Base-by-base conservation (phyloP, 768 basidiomycete species). In the Neoboletus brunneissimus region DNA sequence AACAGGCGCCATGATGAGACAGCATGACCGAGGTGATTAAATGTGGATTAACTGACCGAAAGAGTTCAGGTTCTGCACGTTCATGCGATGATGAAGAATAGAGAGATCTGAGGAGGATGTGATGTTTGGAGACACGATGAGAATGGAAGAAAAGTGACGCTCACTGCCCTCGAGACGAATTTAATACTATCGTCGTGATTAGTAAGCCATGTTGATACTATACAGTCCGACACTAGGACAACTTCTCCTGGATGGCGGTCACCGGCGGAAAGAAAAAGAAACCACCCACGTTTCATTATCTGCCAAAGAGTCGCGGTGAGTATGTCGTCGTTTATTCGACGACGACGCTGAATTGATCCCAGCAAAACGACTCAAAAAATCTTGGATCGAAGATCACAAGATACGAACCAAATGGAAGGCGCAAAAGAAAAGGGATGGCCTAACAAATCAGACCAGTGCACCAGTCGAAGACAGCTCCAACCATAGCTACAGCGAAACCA, bases 51-150 rank as follows among this genome's bases (percentile, higher is more conserved):
- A 49, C 56, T 56, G 54, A 91, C 91, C 91, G 76, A 84, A 85
- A 72, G 87, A 79, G 77, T 82, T 87, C 72, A 93, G 85, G 73
- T 93, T 92, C 86, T 93, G 89, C 77, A 92, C 87, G 89, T 81
- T 94, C 91, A 94, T 94, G 87, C 88, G 88, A 91, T 77, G 81
- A 76, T 69, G 72, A 67, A 73, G 73, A 72, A 71, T 69, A 73
- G 62, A 72, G 66, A 62, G 66, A 71, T 63, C 76, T 72, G 70
- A 71, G 66, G 70, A 72, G 72, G 82, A 79, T 80, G 81, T 75
- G 71, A 75, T 69, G 77, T 75, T 67, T 62, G 60, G 61, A 68
- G 64, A 66, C 57, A 69, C 67, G 65, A 69, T 71, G 67, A 65
- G 58, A 60, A 67, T 61, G 43, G 59, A 55, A 62, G 61, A 50